Evolutionary conservation across 768 basidiomycete species (phyloP).

Genomic region (Kwoniella mangroviensis): DNA sequence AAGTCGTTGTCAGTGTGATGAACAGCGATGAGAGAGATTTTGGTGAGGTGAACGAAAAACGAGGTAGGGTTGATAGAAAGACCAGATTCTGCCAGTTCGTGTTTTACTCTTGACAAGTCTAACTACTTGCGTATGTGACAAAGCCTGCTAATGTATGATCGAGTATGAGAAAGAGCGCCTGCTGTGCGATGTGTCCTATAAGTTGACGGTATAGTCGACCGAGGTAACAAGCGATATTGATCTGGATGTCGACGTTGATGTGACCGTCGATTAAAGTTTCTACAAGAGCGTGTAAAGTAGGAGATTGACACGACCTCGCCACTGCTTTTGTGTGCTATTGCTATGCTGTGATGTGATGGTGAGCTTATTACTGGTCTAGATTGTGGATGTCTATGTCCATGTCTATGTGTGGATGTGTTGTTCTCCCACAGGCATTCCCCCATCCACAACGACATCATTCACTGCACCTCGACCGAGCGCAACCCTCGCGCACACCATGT

Average conservation of each 20-base stretch:
- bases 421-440: neutral
- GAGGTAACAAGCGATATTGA: neutral
- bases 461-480: neutral
- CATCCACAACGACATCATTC: neutral
- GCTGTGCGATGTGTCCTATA: neutral
- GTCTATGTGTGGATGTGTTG: neutral
- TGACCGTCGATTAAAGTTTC: neutral
- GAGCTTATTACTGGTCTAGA: slow-evolving; percentile 1
- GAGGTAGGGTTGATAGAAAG: slow-evolving; percentile 12
- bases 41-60: neutral
- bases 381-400: neutral
- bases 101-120: neutral
- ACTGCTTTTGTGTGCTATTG: neutral
- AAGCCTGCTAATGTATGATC: neutral
- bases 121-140: neutral
- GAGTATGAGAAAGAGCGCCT: slow-evolving; percentile 1
- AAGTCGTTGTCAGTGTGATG: neutral
- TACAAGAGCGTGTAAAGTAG: neutral
- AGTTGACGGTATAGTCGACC: neutral
- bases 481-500: neutral
- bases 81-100: neutral
- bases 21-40: neutral
- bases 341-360: neutral
- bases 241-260: neutral
- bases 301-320: slow-evolving; percentile 5